Base-by-base conservation (phyloP, 805 yeast species). In the Candida chilensis region DNA sequence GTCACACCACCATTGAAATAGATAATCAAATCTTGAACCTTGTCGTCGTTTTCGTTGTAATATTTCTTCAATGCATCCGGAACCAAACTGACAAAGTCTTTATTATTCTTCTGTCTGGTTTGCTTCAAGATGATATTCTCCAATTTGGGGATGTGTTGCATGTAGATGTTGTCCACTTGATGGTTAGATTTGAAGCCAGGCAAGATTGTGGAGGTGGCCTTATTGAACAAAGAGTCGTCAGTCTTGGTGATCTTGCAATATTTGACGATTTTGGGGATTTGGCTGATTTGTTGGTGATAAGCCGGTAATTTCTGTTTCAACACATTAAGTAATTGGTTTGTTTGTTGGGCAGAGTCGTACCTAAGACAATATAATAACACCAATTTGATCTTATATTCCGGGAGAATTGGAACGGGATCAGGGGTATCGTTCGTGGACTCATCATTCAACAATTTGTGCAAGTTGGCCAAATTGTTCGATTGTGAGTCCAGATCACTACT, bases 1-100 rank as follows among this genome's bases (percentile, higher is more conserved):
- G 97, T 90, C 2, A 72, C 80, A 11, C 98, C 98, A 5, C 96
- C 97, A 30, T 85, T 74, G 31, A 82, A 55, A 47, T 76, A 83
- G 1, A 83, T 59, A 3, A 83, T 66, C n/a, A 83, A 59, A 41
- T 82, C 88, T 42, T 78, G 83, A 1, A 71, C 64, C 17, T 62
- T 58, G 17, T 59, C 58, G 20, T 42, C 31, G 33, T 45, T 21
- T 11, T 14, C 27, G 2, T 57, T 56, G 33, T 50, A 50, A 33
- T 50, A 55, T 27, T 44, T 39, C 12, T 44, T 35, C 7, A 51
- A 55, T 4, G 34, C 47, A 20, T 60, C 67, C 2, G 67, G 69
- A 15, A 53, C 61, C 31, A 67, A 51, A 16, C 68, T 60, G 16
- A 73, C 76, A 38, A 64, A 70, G 27, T 50, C 44, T 14, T 44